Evolutionary conservation across 345 rosid species (phyloP), one percentile per base, ranked within the genome.

Genomic region (Sisymbrium irio): DNA sequence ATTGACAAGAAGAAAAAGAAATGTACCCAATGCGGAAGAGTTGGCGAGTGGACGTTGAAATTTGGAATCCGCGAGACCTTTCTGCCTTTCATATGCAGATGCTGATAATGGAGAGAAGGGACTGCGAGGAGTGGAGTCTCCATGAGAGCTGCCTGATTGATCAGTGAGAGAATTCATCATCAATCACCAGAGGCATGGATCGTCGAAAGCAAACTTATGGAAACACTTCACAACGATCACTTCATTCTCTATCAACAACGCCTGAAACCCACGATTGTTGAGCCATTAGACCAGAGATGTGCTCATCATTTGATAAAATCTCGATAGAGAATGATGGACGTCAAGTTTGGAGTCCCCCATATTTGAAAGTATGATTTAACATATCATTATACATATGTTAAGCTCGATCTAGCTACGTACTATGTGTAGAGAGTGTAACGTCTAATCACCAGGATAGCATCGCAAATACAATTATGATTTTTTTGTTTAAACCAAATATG

Each of bases 51-150:
- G 39, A 63, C 79, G 80, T n/a, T 84, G 90, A 39, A 46, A 75
- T 71, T 80, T 89, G 60, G 86, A 79, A 14, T 84, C 84, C 0
- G 85, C 30, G 2, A 69, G 74, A 81, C 44, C 32, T 53, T 73
- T 86, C 18, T 54, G 79, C 76, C 74, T 89, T 67, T 87, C 90
- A 60, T 87, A 79, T 19, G 76, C 69, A 37, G 75, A 76, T 28
- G n/a, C n/a, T n/a, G 67, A 54, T 35, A 35, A 1, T 42, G 78
- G 77, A 77, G 86, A 75, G 49, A 71, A 64, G 69, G 69, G 45
- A 49, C 79, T 69, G 19, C 71, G 79, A 0, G 79, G 75, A 69
- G 75, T 69, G 12, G 65, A 53, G 28, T 28, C 65, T 54, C 79
- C 75, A 69, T 3, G 59, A 76, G 75, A 69, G 71, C 79, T 69